Conservation (phyloP, 1,284 basidiomycete genomes). For the Neonothopanus nambi region DNA sequence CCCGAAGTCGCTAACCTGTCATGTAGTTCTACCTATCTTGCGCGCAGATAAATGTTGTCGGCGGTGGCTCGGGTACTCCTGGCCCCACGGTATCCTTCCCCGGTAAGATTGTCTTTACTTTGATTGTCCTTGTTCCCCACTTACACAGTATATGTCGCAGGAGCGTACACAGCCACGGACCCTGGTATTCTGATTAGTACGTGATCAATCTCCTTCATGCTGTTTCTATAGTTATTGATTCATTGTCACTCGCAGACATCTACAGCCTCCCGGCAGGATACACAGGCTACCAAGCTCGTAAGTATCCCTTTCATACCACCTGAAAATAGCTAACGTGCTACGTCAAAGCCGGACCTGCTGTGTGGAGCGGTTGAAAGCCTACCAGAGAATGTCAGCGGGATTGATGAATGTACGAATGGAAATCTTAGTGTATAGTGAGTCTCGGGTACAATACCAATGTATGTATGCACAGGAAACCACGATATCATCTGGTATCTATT, state of each 20-base stretch:
- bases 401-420: too few relatives aligned
- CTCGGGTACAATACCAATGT: too few relatives aligned
- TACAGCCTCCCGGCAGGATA: conserved; percentile 32
- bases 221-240: background rate
- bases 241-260: conserved; percentile 26
- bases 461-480: too few relatives aligned
- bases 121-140: background rate
- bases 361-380: conserved; percentile 20
- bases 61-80: conserved; percentile 34
- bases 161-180: conserved; percentile 28
- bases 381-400: too few relatives aligned
- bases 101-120: conserved; percentile 17
- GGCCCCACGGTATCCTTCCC: conserved; percentile 36
- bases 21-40: conserved; percentile 36
- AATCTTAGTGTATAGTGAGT: too few relatives aligned
- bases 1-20: conserved; percentile 4
- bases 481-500: too few relatives aligned
- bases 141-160: conserved; percentile 9
- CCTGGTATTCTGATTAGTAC: conserved; percentile 35
- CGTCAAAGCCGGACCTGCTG: conserved; percentile 21
- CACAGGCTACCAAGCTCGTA: conserved; percentile 32
- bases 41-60: conserved; percentile 38
- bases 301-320: conserved; percentile 14
- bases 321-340: background rate
- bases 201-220: background rate